Evolutionary conservation across 1,139 yeast species (phyloP), one percentile per base, ranked within the genome.

Genomic region (Pichia sp.): DNA sequence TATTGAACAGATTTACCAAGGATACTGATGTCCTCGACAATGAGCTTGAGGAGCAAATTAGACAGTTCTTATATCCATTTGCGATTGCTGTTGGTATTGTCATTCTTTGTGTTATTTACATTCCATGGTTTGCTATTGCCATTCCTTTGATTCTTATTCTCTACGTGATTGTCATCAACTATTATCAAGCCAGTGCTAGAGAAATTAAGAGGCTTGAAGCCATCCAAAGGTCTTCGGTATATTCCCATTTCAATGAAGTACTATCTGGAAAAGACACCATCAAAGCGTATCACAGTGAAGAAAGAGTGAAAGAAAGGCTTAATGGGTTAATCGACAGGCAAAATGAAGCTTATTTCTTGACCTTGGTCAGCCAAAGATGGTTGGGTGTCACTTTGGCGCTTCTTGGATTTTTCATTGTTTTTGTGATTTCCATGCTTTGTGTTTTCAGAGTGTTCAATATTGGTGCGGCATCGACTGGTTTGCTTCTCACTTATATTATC

Each of bases 361-460:
- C 81, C 9, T 63, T 76, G 46, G 83, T 79, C 1, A 73, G 74
- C 45, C 94, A 84, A 60, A 72, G 93, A 54, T 86, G 94, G 94
- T 69, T 84, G 30, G 72, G 78, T 15, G 77, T 81, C 1, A 72
- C 79, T 39, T 62, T 83, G 45, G 85, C 78, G 52, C 45, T 66
- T 30, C 55, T 75, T 30, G 78, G 83, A 1, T 58, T 67, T 25
- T 47, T 67, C 21, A 62, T 76, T 43, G 57, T 74, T 7, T 58
- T 74, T 20, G 48, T 72, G 29, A 62, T 73, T 18, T 59, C 82
- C 0, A 52, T 83, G 47, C 64, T 83, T 25, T 77, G 86, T 63
- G 77, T 74, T 19, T 67, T 69, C 44, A 67, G 80, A 43, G 78
- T 73, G 29, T 81, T 85, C 56, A 59, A 66, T 35, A 71, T 83